Evolutionary conservation across 2,329 filamentous ascomycete genomes (phyloP).

Genomic region (Venturia nashicola): DNA sequence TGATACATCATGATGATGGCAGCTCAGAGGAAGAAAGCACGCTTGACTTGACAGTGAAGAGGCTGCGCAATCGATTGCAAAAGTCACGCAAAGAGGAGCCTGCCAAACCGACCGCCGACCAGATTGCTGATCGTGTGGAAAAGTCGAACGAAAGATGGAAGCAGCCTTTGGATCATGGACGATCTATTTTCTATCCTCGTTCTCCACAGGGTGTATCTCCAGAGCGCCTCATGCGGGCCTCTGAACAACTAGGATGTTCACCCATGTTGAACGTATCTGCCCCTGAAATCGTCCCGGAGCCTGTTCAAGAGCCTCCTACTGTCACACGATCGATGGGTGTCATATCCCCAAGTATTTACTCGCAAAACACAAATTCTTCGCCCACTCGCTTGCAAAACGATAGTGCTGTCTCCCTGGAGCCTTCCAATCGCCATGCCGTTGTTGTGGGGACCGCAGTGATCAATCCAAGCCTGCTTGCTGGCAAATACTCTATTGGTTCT

Average conservation of each 20-base stretch:
- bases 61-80: slow-evolving; percentile 1
- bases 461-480: slow-evolving; percentile 23
- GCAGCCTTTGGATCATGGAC: slow-evolving; percentile 23
- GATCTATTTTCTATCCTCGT: slow-evolving; percentile 19
- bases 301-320: neutral
- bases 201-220: slow-evolving; percentile 13
- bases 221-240: neutral
- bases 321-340: neutral
- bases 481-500: slow-evolving; percentile 11
- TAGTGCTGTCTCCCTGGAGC: slow-evolving; percentile 19
- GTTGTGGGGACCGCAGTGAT: slow-evolving; percentile 26
- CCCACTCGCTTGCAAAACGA: slow-evolving; percentile 22
- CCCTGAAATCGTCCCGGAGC: neutral
- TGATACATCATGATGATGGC: neutral
- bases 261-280: neutral
- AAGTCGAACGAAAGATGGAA: slow-evolving; percentile 31
- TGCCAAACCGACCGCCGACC: slow-evolving; percentile 22
- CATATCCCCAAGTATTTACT: slow-evolving; percentile 36
- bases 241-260: neutral
- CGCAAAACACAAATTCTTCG: slow-evolving; percentile 26
- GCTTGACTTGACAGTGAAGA: neutral
- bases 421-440: slow-evolving; percentile 9
- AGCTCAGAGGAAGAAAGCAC: neutral
- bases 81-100: slow-evolving; percentile 5
- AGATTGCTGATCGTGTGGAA: slow-evolving; percentile 26